Evolutionary conservation across 1,284 basidiomycete genomes (phyloP).

Genomic region (Cryptococcus neoformans): DNA sequence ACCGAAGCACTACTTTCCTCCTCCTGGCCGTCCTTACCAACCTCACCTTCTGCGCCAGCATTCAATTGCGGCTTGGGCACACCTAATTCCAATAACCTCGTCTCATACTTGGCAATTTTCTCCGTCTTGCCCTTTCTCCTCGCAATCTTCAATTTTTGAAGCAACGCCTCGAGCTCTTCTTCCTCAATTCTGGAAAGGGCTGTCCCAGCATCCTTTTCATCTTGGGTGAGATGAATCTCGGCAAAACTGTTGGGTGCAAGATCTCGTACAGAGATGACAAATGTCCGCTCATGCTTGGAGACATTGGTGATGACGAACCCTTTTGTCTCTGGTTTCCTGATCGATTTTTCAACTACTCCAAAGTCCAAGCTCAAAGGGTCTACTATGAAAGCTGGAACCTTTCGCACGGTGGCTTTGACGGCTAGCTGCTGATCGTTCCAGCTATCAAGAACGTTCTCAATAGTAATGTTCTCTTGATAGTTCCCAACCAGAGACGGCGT

Average conservation of each 20-base stretch:
- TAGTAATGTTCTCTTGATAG: constrained; percentile 52
- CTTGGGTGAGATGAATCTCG: constrained; percentile 24
- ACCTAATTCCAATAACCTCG: constrained; percentile 50
- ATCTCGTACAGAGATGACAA: constrained; percentile 40
- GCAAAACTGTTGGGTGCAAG: constrained; percentile 8
- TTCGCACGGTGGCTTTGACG: constrained; percentile 53
- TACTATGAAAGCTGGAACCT: constrained; percentile 51
- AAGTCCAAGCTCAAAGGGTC: constrained; percentile 47
- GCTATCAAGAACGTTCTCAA: constrained; percentile 53
- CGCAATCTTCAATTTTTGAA: constrained; percentile 56
- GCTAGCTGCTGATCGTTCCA: constrained; percentile 52
- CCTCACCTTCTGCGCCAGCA: constrained; percentile 1
- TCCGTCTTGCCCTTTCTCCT: constrained; percentile 53
- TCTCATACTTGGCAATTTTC: constrained; percentile 54
- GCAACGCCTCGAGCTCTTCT: constrained; percentile 53
- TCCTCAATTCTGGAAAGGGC: constrained; percentile 52
- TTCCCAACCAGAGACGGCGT: constrained; percentile 51
- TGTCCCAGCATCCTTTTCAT: constrained; percentile 43
- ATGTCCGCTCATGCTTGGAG: constrained; percentile 50
- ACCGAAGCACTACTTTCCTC: not conserved
- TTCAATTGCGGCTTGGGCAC: constrained; percentile 27
- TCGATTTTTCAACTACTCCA: constrained; percentile 25
- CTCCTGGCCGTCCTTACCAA: constrained; percentile 8
- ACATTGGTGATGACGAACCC: constrained; percentile 51
- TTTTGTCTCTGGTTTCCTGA: constrained; percentile 13